Evolutionary conservation across 2,329 filamentous ascomycete genomes (phyloP).

Genomic region (Phialophora chinensis): DNA sequence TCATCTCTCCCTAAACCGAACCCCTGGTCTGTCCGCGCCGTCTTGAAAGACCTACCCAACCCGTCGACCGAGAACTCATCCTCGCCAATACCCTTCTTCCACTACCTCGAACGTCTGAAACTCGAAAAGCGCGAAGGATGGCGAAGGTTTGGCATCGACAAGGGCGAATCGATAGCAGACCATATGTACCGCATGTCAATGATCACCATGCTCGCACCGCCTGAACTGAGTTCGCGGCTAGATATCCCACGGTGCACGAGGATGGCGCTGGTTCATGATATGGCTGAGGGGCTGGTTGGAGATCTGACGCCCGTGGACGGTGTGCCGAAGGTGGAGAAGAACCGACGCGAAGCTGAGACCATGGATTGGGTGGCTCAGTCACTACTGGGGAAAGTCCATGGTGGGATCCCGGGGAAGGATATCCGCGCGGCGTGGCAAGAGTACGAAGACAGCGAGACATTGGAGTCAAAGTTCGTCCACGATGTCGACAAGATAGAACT

Average conservation of each 20-base stretch:
- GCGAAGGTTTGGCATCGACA: conserved; percentile 79
- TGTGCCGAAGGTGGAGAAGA: conserved; percentile 86
- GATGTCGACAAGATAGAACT: conserved; percentile 98
- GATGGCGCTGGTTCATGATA: conserved; percentile 96
- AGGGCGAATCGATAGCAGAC: conserved; percentile 89
- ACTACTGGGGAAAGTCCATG: conserved; percentile 75
- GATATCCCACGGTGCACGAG: conserved; percentile 85
- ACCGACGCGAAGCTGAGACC: conserved; percentile 79
- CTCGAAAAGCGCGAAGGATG: conserved; percentile 96
- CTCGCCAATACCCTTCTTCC: conserved; percentile 90
- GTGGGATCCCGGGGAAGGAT: conserved; percentile 71
- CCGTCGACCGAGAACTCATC: conserved; percentile 65
- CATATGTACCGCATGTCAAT: conserved; percentile 99
- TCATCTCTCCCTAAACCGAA: conserved; percentile 37
- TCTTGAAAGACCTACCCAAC: conserved; percentile 68
- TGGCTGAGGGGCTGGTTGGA: conserved; percentile 93
- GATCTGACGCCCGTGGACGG: conserved; percentile 95
- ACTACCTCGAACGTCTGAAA: conserved; percentile 91
- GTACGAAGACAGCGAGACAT: conserved; percentile 85
- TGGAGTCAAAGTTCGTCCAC: conserved; percentile 88
- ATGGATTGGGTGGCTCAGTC: conserved; percentile 86
- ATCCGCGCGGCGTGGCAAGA: conserved; percentile 88
- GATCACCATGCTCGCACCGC: conserved; percentile 88
- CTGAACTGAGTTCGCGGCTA: conserved; percentile 71
- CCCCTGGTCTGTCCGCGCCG: conserved; percentile 51